phyloP scores from a whole-genome alignment of 164 flowering plant genomes.

The Vitis rupestris region DNA sequence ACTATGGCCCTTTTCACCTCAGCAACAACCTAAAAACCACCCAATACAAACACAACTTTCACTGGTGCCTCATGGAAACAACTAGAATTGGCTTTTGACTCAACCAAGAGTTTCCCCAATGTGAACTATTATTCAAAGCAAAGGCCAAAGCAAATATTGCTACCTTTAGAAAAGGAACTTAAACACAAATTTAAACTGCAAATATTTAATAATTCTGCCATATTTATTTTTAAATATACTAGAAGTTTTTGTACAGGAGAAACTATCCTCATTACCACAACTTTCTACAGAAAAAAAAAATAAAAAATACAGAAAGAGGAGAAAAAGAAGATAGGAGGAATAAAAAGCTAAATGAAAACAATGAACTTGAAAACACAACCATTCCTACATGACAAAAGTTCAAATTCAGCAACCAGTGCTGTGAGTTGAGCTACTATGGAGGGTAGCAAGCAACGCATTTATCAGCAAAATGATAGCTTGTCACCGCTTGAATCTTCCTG shows the following conservation, averaged over 20 bases:
- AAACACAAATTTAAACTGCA: not conserved
- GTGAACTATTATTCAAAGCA: no score
- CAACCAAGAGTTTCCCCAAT: no score
- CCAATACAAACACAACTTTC: no score
- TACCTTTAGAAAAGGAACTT: not conserved
- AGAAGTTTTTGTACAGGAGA: conserved; percentile 18
- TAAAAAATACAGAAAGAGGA: no score
- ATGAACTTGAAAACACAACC: conserved; percentile 2
- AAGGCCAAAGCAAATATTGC: not conserved
- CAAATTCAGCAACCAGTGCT: conserved; percentile 13
- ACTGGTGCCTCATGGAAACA: no score
- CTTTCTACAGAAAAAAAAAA: conserved; percentile 5
- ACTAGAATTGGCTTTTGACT: no score
- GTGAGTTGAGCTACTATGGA: conserved; percentile 1
- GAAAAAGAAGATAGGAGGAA: no score
- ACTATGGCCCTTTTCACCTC: no score
- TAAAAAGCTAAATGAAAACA: no score
- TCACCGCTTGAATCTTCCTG: conserved; percentile 36
- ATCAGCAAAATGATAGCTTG: not conserved
- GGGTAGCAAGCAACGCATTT: not conserved
- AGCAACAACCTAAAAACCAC: no score
- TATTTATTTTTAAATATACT: not conserved
- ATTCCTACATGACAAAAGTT: not conserved
- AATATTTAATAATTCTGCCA: conserved; percentile 9
- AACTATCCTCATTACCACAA: not conserved